phyloP scores from a whole-genome alignment of 306 rosid genomes.

The Cucurbita ficifolia region DNA sequence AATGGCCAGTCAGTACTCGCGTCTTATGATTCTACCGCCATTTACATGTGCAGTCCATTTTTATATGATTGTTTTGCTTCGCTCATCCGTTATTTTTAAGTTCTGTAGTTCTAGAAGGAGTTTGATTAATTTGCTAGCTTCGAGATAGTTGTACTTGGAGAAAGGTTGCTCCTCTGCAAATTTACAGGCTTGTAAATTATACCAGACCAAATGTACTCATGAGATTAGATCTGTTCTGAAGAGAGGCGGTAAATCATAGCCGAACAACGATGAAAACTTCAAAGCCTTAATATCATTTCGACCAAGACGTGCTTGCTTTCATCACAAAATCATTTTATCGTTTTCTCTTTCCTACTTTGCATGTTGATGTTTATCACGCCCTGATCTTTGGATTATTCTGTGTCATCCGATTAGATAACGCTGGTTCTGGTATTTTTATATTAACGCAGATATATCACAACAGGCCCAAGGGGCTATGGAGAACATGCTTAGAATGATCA shows the following conservation, averaged over 20 bases:
- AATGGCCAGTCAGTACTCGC: not conserved
- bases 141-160: not conserved
- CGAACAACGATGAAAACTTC: not conserved
- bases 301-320: not conserved
- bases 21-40: not conserved
- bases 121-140: not conserved
- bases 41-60: not conserved
- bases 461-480: conserved; percentile 58
- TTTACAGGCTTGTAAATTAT: not conserved
- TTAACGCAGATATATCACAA: conserved; percentile 35
- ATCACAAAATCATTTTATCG: not conserved
- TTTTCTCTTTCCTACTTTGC: not conserved
- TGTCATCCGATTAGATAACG: conserved; percentile 2
- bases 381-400: not conserved
- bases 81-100: not conserved
- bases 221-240: not conserved
- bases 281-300: not conserved
- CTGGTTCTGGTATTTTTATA: conserved; percentile 4
- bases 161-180: not conserved
- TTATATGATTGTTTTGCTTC: not conserved
- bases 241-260: not conserved
- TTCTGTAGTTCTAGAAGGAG: not conserved
- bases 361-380: not conserved
- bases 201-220: not conserved
- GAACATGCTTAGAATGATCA: conserved; percentile 60